A percentile compares a stretch with the other conserved stretches of the same genome.
phyloP scores from a whole-genome alignment of 352 stramenopile species.

The Globisporangium uncinulatum region DNA sequence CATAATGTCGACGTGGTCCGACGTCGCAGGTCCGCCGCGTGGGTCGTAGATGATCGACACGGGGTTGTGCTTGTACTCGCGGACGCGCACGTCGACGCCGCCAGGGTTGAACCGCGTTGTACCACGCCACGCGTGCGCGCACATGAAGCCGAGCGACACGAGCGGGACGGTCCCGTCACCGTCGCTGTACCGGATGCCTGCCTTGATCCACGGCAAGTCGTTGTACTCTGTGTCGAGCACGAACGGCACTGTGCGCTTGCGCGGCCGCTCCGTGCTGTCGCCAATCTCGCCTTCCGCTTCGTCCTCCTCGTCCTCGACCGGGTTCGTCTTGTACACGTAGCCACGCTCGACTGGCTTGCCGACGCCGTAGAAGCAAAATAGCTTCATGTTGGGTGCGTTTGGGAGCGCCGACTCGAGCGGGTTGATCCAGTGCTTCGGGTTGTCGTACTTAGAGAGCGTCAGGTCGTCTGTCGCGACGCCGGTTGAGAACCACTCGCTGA shows the following conservation, averaged over 20 bases:
- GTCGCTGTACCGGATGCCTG: constrained; percentile 83
- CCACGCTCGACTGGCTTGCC: constrained; percentile 85
- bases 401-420: constrained; percentile 82
- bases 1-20: constrained; percentile 95
- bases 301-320: constrained; percentile 26
- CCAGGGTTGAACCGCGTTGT: constrained; percentile 80
- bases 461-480: constrained; percentile 34
- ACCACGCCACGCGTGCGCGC: constrained; percentile 78
- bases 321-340: constrained; percentile 68
- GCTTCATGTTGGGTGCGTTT: constrained; percentile 87
- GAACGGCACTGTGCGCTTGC: constrained; percentile 48
- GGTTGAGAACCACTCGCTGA: constrained; percentile 39
- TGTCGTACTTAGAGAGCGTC: constrained; percentile 41
- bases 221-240: constrained; percentile 56
- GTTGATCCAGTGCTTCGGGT: constrained; percentile 84
- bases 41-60: constrained; percentile 72
- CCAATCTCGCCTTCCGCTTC: constrained; percentile 24
- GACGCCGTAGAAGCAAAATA: constrained; percentile 94
- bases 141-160: constrained; percentile 94
- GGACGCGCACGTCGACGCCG: constrained; percentile 81
- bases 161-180: constrained; percentile 93
- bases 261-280: constrained; percentile 20
- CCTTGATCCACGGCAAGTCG: constrained; percentile 66
- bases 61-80: constrained; percentile 66
- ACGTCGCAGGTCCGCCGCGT: constrained; percentile 62